Percentiles rank a stretch among this genome's conserved stretches.
These are phyloP conservation scores for Fomitopsis palustris DNA, from an alignment of 1,284 basidiomycete genomes.

Conservation along the genomic window DNA sequence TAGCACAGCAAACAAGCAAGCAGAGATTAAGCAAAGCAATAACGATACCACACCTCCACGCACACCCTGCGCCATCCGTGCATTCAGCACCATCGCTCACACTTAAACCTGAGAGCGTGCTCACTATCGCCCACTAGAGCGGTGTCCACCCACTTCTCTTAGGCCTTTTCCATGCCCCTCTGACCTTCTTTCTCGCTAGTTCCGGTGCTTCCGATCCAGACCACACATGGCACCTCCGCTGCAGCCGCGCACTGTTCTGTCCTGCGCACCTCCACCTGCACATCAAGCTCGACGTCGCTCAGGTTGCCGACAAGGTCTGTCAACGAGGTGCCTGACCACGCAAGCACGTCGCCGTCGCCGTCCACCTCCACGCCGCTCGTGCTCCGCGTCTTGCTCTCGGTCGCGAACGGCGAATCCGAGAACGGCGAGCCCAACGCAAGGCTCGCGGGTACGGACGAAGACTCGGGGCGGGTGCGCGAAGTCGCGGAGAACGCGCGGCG, in stretches of 20 bases:
- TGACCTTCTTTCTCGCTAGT: background rate
- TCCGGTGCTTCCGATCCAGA: background rate
- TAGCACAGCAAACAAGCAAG: background rate
- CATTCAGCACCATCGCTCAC: too few relatives aligned
- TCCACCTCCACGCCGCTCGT: background rate
- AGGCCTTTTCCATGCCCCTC: background rate
- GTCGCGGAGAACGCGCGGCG: constrained; percentile 15
- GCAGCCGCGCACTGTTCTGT: background rate
- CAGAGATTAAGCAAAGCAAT: background rate
- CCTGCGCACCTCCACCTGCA: constrained; percentile 20
- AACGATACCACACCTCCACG: background rate
- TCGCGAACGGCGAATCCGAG: background rate
- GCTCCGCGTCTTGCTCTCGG: background rate
- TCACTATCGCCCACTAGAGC: background rate
- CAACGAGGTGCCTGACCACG: background rate
- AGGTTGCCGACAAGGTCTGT: constrained; percentile 3
- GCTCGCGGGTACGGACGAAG: background rate
- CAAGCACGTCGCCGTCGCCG: constrained; percentile 1
- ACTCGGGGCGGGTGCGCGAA: constrained; percentile 11
- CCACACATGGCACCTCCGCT: background rate
- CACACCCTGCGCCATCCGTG: too few relatives aligned
- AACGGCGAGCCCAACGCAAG: constrained; percentile 6
- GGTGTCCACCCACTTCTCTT: background rate
- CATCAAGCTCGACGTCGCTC: constrained; percentile 10
- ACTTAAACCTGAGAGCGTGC: too few relatives aligned